Conservation (phyloP, 192 early-diverging fungal species). For the Backusella tuberculispora region DNA sequence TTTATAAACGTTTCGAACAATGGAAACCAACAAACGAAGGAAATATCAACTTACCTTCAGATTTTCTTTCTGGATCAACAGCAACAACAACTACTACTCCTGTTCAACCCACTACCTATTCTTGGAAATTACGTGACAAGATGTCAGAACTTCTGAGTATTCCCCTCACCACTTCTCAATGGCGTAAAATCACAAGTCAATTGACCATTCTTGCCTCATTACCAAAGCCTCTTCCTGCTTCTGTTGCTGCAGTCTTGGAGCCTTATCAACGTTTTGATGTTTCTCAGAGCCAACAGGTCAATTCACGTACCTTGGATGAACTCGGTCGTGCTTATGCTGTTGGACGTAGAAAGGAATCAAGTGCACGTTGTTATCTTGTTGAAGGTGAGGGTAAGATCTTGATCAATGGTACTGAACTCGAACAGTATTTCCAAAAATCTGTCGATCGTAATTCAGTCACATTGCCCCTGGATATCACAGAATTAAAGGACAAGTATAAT, state of each 20-base stretch:
- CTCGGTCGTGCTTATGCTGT: slow-evolving; percentile 73
- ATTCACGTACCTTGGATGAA: slow-evolving; percentile 61
- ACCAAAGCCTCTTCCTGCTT: slow-evolving; percentile 37
- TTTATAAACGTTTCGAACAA: slow-evolving; percentile 47
- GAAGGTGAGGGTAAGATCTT: slow-evolving; percentile 68
- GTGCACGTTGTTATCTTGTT: slow-evolving; percentile 76
- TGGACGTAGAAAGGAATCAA: slow-evolving; percentile 83
- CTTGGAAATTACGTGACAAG: slow-evolving; percentile 46
- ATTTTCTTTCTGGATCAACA: background rate
- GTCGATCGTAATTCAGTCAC: slow-evolving; percentile 71
- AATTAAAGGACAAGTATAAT: slow-evolving; percentile 78
- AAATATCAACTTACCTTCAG: slow-evolving; percentile 1
- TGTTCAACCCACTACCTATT: background rate
- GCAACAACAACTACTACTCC: no score
- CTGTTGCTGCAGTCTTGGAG: slow-evolving; percentile 39
- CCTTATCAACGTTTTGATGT: slow-evolving; percentile 42
- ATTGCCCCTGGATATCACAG: slow-evolving; percentile 71
- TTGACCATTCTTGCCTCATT: slow-evolving; percentile 51
- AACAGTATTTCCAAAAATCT: slow-evolving; percentile 73
- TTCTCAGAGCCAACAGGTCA: slow-evolving; percentile 39
- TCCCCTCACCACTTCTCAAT: slow-evolving; percentile 55
- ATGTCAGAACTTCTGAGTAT: slow-evolving; percentile 52
- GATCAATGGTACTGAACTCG: slow-evolving; percentile 79
- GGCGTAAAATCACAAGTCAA: slow-evolving; percentile 53
- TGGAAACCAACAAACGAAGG: slow-evolving; percentile 10